A percentile compares a stretch with the other conserved stretches of the same genome.
These are phyloP conservation scores for Phialophora expanda DNA, from an alignment of 2,329 filamentous ascomycete species.

Conservation along the genomic window DNA sequence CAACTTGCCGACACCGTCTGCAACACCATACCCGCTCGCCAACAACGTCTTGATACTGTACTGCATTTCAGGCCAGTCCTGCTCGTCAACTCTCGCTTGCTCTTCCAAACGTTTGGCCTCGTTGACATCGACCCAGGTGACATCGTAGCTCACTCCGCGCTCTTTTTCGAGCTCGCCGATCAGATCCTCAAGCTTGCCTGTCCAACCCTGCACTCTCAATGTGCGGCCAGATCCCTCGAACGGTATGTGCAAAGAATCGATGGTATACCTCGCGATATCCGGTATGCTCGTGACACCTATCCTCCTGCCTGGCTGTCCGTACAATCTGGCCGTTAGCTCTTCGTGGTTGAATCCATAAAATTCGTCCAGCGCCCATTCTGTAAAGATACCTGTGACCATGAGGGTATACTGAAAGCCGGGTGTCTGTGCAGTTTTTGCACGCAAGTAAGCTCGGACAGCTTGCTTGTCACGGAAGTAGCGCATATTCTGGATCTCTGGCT, in stretches of 20 bases:
- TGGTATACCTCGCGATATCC: conserved; percentile 21
- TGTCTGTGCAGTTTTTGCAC: conserved; percentile 12
- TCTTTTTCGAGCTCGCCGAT: conserved; percentile 18
- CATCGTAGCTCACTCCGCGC: conserved; percentile 10
- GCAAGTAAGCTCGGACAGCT: conserved; percentile 16
- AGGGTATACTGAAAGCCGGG: conserved; percentile 22
- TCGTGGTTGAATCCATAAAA: conserved; percentile 24
- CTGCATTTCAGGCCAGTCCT: conserved; percentile 22
- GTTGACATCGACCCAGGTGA: conserved; percentile 16
- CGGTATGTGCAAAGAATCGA: conserved; percentile 17
- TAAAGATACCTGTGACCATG: conserved; percentile 25
- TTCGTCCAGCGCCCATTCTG: conserved; percentile 20
- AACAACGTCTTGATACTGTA: conserved; percentile 26
- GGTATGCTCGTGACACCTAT: conserved; percentile 26
- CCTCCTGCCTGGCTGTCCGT: conserved; percentile 16
- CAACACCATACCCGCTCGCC: conserved; percentile 24
- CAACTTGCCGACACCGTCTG: conserved; percentile 23
- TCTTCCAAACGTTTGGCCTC: conserved; percentile 22
- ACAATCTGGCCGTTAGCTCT: conserved; percentile 15
- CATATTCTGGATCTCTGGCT: conserved; percentile 20
- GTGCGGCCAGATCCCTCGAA: conserved; percentile 18
- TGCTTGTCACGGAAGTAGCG: conserved; percentile 27
- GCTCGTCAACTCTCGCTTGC: conserved; percentile 18
- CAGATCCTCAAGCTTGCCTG: conserved; percentile 22
- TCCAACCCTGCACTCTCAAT: conserved; percentile 27